A percentile compares a stretch with the other conserved stretches of the same genome.
Conservation (phyloP, 2,329 filamentous ascomycete species). For the Colletotrichum spinosum region DNA sequence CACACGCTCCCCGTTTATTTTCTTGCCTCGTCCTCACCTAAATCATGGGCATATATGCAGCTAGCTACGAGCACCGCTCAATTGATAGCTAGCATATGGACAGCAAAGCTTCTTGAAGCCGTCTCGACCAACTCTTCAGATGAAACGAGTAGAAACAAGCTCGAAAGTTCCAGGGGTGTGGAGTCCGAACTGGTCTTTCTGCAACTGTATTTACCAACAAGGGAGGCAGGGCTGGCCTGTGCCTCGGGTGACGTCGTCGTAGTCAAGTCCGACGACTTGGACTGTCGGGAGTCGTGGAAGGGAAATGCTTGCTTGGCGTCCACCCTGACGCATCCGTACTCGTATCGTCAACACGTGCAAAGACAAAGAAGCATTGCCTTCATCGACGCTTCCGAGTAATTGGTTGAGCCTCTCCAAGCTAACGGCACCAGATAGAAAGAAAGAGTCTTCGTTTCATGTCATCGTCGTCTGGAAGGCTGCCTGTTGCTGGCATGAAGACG, state of each 20-base stretch:
- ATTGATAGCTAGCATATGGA: slow-evolving; percentile 19
- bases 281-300: background rate
- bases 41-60: too few species aligned
- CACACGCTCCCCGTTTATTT: too few species aligned
- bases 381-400: too few species aligned
- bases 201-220: background rate
- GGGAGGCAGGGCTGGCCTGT: background rate
- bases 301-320: slow-evolving; percentile 20
- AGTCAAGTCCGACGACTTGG: slow-evolving; percentile 1
- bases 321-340: slow-evolving; percentile 23
- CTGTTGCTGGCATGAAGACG: too few species aligned
- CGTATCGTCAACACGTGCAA: slow-evolving; percentile 14
- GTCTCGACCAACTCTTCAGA: slow-evolving; percentile 11
- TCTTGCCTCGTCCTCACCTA: too few species aligned
- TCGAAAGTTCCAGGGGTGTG: background rate
- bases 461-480: too few species aligned
- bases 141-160: slow-evolving; percentile 31
- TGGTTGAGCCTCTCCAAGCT: too few species aligned
- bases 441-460: too few species aligned
- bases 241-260: slow-evolving; percentile 1
- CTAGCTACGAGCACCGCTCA: background rate
- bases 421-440: too few species aligned
- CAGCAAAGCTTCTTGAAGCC: slow-evolving; percentile 13
- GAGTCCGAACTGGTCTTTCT: slow-evolving; percentile 1
- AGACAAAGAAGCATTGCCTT: background rate